Evolutionary conservation across 495 filamentous ascomycete genomes (phyloP).

Genomic region (Talaromyces liani): DNA sequence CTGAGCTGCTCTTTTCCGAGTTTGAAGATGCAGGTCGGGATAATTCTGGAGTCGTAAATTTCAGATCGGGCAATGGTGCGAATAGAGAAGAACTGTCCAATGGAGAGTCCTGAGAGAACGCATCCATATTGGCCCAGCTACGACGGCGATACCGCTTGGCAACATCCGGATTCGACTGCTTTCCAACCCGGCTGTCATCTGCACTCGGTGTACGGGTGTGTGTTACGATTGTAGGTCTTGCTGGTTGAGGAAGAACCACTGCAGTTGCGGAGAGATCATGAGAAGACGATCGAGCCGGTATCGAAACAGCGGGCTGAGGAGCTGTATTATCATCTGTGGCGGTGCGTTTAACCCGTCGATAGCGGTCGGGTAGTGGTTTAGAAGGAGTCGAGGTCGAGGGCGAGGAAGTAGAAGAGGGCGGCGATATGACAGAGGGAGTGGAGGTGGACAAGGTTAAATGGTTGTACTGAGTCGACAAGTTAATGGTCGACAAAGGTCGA

Average conservation of each 20-base stretch:
- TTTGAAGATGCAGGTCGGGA: conserved; percentile 45
- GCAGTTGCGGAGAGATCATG: conserved; percentile 19
- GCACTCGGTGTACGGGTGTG: conserved; percentile 42
- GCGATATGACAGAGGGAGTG: conserved; percentile 45
- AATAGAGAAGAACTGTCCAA: conserved; percentile 11
- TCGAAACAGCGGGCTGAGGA: conserved; percentile 31
- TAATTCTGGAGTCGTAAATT: conserved; percentile 25
- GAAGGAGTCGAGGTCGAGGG: conserved; percentile 39
- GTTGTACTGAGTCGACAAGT: conserved; percentile 36
- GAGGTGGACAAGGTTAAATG: conserved; percentile 38
- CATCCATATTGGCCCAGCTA: conserved; percentile 77
- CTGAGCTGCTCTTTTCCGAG: conserved; percentile 51
- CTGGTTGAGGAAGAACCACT: conserved; percentile 3
- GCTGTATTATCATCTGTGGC: conserved; percentile 32
- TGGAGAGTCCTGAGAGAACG: conserved; percentile 29
- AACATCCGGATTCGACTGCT: conserved; percentile 43
- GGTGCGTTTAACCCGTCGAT: conserved; percentile 50
- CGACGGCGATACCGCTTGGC: conserved; percentile 73
- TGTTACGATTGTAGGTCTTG: conserved; percentile 8
- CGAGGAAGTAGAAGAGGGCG: conserved; percentile 31
- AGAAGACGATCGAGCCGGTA: conserved; percentile 11
- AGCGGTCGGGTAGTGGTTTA: conserved; percentile 62
- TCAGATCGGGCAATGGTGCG: conserved; percentile 14
- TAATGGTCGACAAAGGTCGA: conserved; percentile 46
- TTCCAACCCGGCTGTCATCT: conserved; percentile 44